Percentiles rank a stretch among this genome's conserved stretches.
These are phyloP conservation scores for Termitomyces sp. DNA, from an alignment of 768 basidiomycete species.

Conservation along the genomic window DNA sequence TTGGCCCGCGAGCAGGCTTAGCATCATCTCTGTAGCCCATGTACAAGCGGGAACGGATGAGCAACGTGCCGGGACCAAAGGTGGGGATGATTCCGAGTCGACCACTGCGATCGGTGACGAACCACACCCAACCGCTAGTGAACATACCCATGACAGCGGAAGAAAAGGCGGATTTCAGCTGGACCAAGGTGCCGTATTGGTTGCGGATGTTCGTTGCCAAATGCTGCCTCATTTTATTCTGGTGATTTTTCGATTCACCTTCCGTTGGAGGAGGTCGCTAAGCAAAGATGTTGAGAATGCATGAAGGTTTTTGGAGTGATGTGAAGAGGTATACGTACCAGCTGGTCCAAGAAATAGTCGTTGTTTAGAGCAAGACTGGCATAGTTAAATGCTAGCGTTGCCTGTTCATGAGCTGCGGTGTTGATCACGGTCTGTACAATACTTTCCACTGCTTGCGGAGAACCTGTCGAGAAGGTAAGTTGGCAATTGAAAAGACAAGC, in stretches of 20 bases:
- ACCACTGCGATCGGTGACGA: constrained; percentile 64
- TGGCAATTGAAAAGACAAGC: background rate
- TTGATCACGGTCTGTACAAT: constrained; percentile 71
- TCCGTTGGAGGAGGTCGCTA: constrained; percentile 37
- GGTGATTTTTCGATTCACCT: constrained; percentile 25
- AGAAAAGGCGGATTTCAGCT: constrained; percentile 70
- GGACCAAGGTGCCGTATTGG: constrained; percentile 57
- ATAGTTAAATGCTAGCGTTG: constrained; percentile 80
- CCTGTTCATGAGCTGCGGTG: constrained; percentile 50
- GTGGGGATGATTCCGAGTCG: constrained; percentile 74
- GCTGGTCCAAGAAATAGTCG: constrained; percentile 82
- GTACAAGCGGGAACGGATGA: constrained; percentile 56
- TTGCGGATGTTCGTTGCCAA: constrained; percentile 30
- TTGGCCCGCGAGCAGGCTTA: constrained; percentile 10
- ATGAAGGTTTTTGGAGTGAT: background rate
- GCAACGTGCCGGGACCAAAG: constrained; percentile 83
- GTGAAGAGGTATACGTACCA: constrained; percentile 49
- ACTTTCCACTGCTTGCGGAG: constrained; percentile 45
- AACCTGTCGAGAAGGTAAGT: constrained; percentile 31
- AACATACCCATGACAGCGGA: constrained; percentile 76
- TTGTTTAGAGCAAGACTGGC: constrained; percentile 93
- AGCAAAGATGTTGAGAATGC: constrained; percentile 2
- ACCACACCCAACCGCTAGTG: constrained; percentile 81
- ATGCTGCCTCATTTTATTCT: constrained; percentile 27
- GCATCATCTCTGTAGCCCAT: constrained; percentile 15